Evolutionary conservation across 208 protist genomes (phyloP).

Genomic region (Leishmania aethiopica): DNA sequence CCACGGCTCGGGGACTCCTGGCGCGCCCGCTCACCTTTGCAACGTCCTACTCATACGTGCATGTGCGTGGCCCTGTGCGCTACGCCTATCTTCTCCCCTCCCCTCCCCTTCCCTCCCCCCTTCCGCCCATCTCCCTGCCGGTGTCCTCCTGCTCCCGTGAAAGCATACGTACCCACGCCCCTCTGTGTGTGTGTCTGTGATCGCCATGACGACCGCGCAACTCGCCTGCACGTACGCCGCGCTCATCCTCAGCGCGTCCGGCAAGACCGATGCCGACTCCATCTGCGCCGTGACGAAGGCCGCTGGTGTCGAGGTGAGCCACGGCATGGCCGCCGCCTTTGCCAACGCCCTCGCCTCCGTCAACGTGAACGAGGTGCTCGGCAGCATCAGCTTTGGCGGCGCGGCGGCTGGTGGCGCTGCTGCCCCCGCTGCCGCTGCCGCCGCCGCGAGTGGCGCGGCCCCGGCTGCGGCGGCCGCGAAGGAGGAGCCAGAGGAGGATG

Average conservation of each 20-base stretch:
- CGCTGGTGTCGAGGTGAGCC: slow-evolving; percentile 75
- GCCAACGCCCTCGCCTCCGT: slow-evolving; percentile 57
- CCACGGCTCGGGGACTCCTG: not conserved
- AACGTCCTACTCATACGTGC: not conserved
- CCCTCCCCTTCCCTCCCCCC: not conserved
- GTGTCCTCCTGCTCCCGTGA: not conserved
- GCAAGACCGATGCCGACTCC: slow-evolving; percentile 72
- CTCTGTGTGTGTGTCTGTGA: not conserved
- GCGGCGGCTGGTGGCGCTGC: slow-evolving; percentile 43
- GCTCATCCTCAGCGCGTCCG: slow-evolving; percentile 93
- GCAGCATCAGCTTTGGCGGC: slow-evolving; percentile 79
- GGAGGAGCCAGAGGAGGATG: slow-evolving; percentile 79
- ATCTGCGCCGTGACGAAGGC: slow-evolving; percentile 76
- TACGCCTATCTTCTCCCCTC: not conserved
- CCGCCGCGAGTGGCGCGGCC: slow-evolving; percentile 22
- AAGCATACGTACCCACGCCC: not conserved
- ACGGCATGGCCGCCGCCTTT: slow-evolving; percentile 76
- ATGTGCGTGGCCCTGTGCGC: not conserved
- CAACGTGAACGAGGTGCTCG: slow-evolving; percentile 61
- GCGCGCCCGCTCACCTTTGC: not conserved
- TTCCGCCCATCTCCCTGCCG: not conserved
- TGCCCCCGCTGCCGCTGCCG: slow-evolving; percentile 19
- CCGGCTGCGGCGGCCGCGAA: slow-evolving; percentile 58
- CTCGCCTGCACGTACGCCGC: slow-evolving; percentile 95
- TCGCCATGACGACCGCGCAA: slow-evolving; percentile 53